Percentiles rank a stretch among this genome's conserved stretches.
Conservation (phyloP, 768 basidiomycete species). For the Hygrophoropsis aurantiaca region DNA sequence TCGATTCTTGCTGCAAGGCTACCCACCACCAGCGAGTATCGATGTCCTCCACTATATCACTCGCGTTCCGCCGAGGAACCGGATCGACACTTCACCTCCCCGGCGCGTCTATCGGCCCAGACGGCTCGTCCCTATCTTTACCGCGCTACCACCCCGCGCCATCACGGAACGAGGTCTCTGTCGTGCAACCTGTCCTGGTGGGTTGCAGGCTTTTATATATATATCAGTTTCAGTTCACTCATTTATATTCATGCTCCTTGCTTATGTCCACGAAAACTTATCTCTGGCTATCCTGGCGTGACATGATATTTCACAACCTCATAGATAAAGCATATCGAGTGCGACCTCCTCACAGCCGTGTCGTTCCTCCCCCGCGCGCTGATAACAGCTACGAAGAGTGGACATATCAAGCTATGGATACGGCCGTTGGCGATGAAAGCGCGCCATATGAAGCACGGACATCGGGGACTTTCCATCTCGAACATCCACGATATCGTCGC, state of each 20-base stretch:
- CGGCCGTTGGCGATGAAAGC: constrained; percentile 56
- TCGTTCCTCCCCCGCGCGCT: constrained; percentile 76
- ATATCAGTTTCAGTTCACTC: background rate
- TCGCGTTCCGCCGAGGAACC: constrained; percentile 61
- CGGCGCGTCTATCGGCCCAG: constrained; percentile 35
- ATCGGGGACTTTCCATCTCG: constrained; percentile 29
- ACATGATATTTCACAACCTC: background rate
- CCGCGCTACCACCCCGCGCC: constrained; percentile 84
- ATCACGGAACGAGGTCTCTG: constrained; percentile 84
- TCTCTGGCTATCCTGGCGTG: background rate
- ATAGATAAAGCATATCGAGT: constrained; percentile 80
- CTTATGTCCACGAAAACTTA: constrained; percentile 5
- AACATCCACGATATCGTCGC: constrained; percentile 26
- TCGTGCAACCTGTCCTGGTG: constrained; percentile 90
- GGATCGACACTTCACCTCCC: constrained; percentile 60
- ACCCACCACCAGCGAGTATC: constrained; percentile 74
- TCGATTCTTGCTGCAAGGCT: too few species aligned
- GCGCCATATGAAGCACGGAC: constrained; percentile 28
- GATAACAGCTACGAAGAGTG: constrained; percentile 74
- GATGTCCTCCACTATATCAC: constrained; percentile 75
- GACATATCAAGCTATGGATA: constrained; percentile 83
- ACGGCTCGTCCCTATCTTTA: constrained; percentile 34
- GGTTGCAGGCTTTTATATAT: too few species aligned
- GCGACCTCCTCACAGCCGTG: constrained; percentile 74
- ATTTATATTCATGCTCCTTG: background rate